Percentiles rank a stretch among this genome's conserved stretches.
These are phyloP conservation scores for Bonia amplexicaulis DNA, from an alignment of 176 grass and related monocot species.

Conservation along the genomic window DNA sequence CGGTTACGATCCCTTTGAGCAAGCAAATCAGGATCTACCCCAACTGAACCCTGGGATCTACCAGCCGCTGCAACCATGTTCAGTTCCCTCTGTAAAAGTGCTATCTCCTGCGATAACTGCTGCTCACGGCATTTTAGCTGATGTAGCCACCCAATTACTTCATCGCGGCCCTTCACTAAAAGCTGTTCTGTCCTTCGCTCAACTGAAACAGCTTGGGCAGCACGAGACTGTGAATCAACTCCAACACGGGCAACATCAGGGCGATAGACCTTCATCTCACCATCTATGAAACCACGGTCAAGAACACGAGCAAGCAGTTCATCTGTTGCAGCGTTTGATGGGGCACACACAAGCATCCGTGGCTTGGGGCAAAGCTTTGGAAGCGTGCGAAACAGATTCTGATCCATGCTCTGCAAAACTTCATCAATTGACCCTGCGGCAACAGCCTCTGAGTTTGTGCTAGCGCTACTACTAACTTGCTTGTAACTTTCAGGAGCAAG, in stretches of 20 bases:
- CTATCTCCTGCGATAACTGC: constrained; percentile 71
- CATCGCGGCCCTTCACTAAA: constrained; percentile 80
- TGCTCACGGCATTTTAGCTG: constrained; percentile 84
- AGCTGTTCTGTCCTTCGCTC: constrained; percentile 97
- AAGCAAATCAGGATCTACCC: constrained; percentile 93
- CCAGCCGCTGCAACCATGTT: constrained; percentile 67
- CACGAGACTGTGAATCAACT: constrained; percentile 95
- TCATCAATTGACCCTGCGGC: constrained; percentile 91
- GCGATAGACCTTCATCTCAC: constrained; percentile 98
- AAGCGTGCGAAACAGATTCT: constrained; percentile 84
- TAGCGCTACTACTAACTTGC: constrained; percentile 54
- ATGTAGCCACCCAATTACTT: constrained; percentile 88
- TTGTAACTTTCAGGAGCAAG: constrained; percentile 99
- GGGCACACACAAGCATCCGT: constrained; percentile 95
- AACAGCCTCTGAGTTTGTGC: constrained; percentile 45
- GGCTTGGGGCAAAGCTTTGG: constrained; percentile 99
- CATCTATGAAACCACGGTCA: constrained; percentile 97
- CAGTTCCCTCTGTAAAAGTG: constrained; percentile 68
- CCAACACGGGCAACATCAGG: constrained; percentile 99
- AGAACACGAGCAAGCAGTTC: constrained; percentile 92
- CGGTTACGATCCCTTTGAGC: constrained; percentile 75
- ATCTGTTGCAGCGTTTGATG: constrained; percentile 97
- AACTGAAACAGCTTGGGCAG: constrained; percentile 96
- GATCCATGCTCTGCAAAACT: constrained; percentile 97
- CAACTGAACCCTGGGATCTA: constrained; percentile 93